phyloP scores from a whole-genome alignment of 306 rosid genomes.

The Pachyrhizus erosus region DNA sequence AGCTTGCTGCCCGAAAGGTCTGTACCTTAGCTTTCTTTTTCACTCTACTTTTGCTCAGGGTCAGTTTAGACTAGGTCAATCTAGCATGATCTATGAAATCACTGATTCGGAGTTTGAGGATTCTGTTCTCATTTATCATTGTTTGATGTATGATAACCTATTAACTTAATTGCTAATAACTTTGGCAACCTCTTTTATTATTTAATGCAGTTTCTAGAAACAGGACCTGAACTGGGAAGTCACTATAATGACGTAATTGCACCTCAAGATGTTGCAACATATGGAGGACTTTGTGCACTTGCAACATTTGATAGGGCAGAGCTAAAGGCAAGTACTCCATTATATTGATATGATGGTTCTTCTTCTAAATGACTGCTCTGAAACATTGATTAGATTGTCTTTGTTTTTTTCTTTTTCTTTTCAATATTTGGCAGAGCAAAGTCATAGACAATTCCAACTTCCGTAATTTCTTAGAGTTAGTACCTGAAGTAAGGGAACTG shows the following conservation, averaged over 20 bases:
- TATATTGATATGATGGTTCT: conserved; percentile 22
- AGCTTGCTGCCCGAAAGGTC: conserved; percentile 99
- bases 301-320: conserved; percentile 95
- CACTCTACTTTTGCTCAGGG: neutral
- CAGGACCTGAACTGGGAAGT: conserved; percentile 76
- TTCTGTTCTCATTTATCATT: conserved; percentile 32
- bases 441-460: conserved; percentile 89
- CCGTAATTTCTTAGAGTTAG: conserved; percentile 92
- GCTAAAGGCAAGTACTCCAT: conserved; percentile 71
- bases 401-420: conserved; percentile 39
- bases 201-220: conserved; percentile 85
- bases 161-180: conserved; percentile 14
- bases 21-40: conserved; percentile 35
- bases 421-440: conserved; percentile 73
- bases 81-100: conserved; percentile 21
- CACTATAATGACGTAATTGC: conserved; percentile 95
- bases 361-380: conserved; percentile 23
- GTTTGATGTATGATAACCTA: conserved; percentile 18
- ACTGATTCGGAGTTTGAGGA: conserved; percentile 6
- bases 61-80: conserved; percentile 7
- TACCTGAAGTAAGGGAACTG: conserved; percentile 97
- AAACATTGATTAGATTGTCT: conserved; percentile 18
- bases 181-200: conserved; percentile 23
- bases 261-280: conserved; percentile 95
- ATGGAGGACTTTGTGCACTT: conserved; percentile 99